Conservation (phyloP, 2,329 filamentous ascomycete genomes). For the Cryphonectria carpinicola region DNA sequence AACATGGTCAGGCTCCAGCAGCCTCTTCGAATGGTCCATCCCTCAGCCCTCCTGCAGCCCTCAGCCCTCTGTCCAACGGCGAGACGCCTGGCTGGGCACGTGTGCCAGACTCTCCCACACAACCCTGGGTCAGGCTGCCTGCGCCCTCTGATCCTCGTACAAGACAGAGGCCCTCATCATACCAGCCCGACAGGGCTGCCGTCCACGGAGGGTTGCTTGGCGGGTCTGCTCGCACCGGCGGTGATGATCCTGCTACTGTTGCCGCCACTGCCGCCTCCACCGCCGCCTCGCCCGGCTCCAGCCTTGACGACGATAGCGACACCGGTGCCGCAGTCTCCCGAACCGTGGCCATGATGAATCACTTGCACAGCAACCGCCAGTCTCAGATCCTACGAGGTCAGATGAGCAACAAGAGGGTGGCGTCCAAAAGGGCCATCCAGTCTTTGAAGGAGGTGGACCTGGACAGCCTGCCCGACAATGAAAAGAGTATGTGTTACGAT, state of each 20-base stretch:
- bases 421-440: constrained; percentile 50
- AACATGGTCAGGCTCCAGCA: neutral
- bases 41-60: neutral
- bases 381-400: constrained; percentile 51
- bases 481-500: constrained; percentile 49
- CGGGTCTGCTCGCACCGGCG: neutral
- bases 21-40: neutral
- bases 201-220: neutral
- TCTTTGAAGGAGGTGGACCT: constrained; percentile 53
- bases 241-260: neutral
- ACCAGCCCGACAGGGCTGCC: neutral
- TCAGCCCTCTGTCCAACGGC: neutral
- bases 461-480: constrained; percentile 48
- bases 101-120: neutral
- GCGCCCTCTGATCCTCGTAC: neutral
- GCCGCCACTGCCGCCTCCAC: neutral
- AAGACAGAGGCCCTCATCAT: neutral
- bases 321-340: constrained; percentile 44
- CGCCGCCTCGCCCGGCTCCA: constrained; percentile 11
- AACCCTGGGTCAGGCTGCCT: neutral
- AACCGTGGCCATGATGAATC: constrained; percentile 34
- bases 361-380: constrained; percentile 21
- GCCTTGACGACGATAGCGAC: constrained; percentile 27
- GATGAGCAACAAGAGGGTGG: constrained; percentile 49
- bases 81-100: neutral